Evolutionary conservation across 176 grass and related monocot species (phyloP).

Genomic region (Triticum aestivum): DNA sequence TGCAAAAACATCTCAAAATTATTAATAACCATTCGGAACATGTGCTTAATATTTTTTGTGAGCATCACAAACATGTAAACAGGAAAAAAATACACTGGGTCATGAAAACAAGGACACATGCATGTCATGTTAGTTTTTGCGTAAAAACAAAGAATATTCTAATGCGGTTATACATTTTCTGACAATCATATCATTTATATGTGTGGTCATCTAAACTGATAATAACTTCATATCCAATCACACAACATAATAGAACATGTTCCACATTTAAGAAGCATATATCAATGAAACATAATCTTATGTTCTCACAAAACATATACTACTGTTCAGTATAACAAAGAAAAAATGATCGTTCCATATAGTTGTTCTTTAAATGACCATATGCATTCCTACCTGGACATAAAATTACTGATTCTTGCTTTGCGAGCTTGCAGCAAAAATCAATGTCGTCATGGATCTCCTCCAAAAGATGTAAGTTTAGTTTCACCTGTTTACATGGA

Average conservation of each 20-base stretch:
- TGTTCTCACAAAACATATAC: too few relatives aligned
- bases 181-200: background rate
- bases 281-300: background rate
- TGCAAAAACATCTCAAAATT: background rate
- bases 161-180: background rate
- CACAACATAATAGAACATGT: background rate
- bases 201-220: background rate
- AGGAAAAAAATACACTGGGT: background rate
- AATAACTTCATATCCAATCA: background rate
- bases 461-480: slow-evolving; percentile 60
- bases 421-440: slow-evolving; percentile 80
- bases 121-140: background rate
- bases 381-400: slow-evolving; percentile 52
- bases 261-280: background rate
- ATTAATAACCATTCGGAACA: background rate
- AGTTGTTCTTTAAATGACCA: background rate
- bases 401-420: slow-evolving; percentile 80
- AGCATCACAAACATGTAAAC: background rate
- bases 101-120: background rate
- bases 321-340: background rate
- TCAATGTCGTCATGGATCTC: slow-evolving; percentile 73
- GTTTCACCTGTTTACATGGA: slow-evolving; percentile 51
- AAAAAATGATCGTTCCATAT: background rate
- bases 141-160: background rate
- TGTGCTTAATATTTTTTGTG: background rate